A percentile compares a stretch with the other conserved stretches of the same genome.
Conservation (phyloP, 495 filamentous ascomycete genomes). For the Aspergillus taichungensis region DNA sequence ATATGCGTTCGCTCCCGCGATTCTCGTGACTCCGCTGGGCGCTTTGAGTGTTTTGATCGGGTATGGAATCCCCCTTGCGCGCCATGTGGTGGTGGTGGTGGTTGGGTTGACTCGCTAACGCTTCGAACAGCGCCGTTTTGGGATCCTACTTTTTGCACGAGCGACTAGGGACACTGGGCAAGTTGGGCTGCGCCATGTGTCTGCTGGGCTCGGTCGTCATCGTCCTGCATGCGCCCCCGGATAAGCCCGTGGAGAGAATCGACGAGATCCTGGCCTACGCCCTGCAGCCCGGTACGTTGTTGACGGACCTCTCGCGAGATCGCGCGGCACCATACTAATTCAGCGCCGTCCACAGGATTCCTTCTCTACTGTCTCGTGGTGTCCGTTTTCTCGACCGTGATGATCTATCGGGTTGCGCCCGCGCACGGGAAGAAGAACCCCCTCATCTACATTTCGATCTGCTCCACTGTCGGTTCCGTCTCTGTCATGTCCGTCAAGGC, state of each 20-base stretch:
- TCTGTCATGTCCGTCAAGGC: slow-evolving; percentile 99
- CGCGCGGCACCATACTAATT: background rate
- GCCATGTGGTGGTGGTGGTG: no score
- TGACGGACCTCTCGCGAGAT: background rate
- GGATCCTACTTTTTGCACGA: slow-evolving; percentile 92
- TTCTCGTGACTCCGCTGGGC: slow-evolving; percentile 89
- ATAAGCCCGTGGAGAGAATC: slow-evolving; percentile 78
- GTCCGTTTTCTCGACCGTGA: slow-evolving; percentile 71
- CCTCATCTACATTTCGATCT: slow-evolving; percentile 91
- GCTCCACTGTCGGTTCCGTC: slow-evolving; percentile 90
- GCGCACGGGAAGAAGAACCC: slow-evolving; percentile 89
- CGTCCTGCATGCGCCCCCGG: slow-evolving; percentile 91
- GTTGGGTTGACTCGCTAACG: slow-evolving; percentile 21
- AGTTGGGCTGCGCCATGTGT: slow-evolving; percentile 91
- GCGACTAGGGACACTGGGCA: slow-evolving; percentile 77
- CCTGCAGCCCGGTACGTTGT: slow-evolving; percentile 67
- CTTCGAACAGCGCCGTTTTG: slow-evolving; percentile 60
- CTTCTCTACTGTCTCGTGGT: slow-evolving; percentile 73
- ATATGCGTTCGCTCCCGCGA: slow-evolving; percentile 95
- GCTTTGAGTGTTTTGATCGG: slow-evolving; percentile 92
- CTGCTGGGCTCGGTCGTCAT: slow-evolving; percentile 95
- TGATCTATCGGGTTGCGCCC: slow-evolving; percentile 93
- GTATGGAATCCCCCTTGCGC: slow-evolving; percentile 20
- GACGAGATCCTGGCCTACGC: slow-evolving; percentile 85
- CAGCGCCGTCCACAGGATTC: slow-evolving; percentile 52